phyloP scores from a whole-genome alignment of 495 filamentous ascomycete genomes.

The Hypoxylon fuscum region DNA sequence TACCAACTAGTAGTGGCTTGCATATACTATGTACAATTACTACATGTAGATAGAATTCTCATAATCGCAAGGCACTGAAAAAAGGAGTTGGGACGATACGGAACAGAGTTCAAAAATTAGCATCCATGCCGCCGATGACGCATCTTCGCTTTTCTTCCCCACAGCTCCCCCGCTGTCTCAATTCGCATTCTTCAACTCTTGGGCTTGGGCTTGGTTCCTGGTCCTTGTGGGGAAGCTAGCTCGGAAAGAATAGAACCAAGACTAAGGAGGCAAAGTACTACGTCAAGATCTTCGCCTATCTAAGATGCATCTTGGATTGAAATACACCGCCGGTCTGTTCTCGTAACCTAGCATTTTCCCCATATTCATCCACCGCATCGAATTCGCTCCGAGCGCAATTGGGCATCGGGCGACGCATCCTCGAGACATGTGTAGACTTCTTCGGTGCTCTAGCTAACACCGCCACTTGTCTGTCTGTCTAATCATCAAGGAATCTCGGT shows the following conservation, averaged over 20 bases:
- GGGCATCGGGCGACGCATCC: constrained; percentile 1
- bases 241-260: constrained; percentile 23
- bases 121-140: constrained; percentile 25
- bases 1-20: constrained; percentile 8
- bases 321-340: constrained; percentile 33
- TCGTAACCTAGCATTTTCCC: not conserved
- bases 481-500: too few relatives aligned
- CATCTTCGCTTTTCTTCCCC: not conserved
- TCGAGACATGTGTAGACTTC: constrained; percentile 11
- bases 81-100: constrained; percentile 7
- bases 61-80: constrained; percentile 27
- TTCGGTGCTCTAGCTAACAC: too few relatives aligned
- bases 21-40: constrained; percentile 32
- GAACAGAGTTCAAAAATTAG: constrained; percentile 3
- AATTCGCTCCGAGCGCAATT: not conserved
- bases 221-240: constrained; percentile 26
- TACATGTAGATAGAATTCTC: constrained; percentile 34
- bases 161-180: constrained; percentile 1
- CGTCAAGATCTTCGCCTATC: constrained; percentile 10
- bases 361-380: not conserved
- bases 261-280: constrained; percentile 18
- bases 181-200: not conserved
- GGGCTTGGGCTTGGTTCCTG: too few relatives aligned
- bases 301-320: constrained; percentile 18
- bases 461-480: too few relatives aligned